phyloP scores from a whole-genome alignment of 2,329 filamentous ascomycete genomes.

The Domatiomyces globalis region DNA sequence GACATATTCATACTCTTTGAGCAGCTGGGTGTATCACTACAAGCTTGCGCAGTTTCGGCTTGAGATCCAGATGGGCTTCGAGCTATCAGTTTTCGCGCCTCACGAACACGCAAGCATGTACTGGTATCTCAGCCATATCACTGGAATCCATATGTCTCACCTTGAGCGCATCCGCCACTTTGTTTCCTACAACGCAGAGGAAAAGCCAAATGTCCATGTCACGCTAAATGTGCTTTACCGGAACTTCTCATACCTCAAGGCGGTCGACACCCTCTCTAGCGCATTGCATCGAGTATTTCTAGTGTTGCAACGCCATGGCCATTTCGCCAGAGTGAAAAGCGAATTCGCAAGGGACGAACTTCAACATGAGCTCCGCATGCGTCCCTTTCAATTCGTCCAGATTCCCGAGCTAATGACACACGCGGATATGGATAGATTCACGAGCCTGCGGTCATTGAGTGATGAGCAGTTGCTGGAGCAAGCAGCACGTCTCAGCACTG shows the following conservation, averaged over 20 bases:
- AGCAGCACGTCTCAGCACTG: slow-evolving; percentile 25
- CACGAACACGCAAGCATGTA: slow-evolving; percentile 85
- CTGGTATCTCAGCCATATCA: slow-evolving; percentile 67
- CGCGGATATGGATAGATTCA: slow-evolving; percentile 42
- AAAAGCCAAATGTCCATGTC: slow-evolving; percentile 4
- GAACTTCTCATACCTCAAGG: slow-evolving; percentile 50
- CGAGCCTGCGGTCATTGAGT: slow-evolving; percentile 30
- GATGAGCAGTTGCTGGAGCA: slow-evolving; percentile 28
- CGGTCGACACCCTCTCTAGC: slow-evolving; percentile 41
- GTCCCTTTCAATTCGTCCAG: slow-evolving; percentile 57
- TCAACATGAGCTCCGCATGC: slow-evolving; percentile 75
- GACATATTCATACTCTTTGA: slow-evolving; percentile 57
- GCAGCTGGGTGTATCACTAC: slow-evolving; percentile 79
- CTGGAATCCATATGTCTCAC: slow-evolving; percentile 54
- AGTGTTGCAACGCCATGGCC: slow-evolving; percentile 43
- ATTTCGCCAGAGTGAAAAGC: slow-evolving; percentile 20
- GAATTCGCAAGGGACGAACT: slow-evolving; percentile 51
- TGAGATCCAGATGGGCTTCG: slow-evolving; percentile 83
- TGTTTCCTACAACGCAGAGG: slow-evolving; percentile 27
- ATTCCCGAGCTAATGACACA: slow-evolving; percentile 54
- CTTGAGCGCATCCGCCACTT: slow-evolving; percentile 60
- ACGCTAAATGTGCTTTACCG: slow-evolving; percentile 37
- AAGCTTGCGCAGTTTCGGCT: slow-evolving; percentile 80
- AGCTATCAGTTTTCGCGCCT: slow-evolving; percentile 74
- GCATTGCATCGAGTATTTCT: slow-evolving; percentile 49